phyloP scores from a whole-genome alignment of 2,329 filamentous ascomycete species.

The Pyrenophora seminiperda region DNA sequence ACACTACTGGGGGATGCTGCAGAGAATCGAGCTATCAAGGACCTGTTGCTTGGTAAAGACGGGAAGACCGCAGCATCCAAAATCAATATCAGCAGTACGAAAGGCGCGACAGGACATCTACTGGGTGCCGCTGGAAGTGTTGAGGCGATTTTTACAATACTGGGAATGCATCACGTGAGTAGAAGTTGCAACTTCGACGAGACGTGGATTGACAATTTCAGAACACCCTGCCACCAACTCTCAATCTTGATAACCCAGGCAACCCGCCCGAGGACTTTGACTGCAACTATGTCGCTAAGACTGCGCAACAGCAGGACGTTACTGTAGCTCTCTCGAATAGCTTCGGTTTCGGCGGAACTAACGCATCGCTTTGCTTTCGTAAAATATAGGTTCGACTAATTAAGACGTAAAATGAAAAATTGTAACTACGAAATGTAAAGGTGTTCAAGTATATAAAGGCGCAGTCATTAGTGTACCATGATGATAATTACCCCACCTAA shows the following conservation, averaged over 20 bases:
- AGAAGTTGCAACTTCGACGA: neutral
- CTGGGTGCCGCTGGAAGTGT: constrained; percentile 89
- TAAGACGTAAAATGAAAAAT: neutral
- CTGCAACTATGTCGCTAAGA: constrained; percentile 83
- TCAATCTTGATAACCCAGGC: constrained; percentile 73
- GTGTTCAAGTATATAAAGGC: no score
- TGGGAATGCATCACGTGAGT: constrained; percentile 78
- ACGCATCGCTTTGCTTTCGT: constrained; percentile 83
- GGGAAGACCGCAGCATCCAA: constrained; percentile 65
- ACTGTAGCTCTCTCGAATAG: constrained; percentile 86
- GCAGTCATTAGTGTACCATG: constrained; percentile 22
- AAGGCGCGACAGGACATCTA: constrained; percentile 89
- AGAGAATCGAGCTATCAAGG: constrained; percentile 81
- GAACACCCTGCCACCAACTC: constrained; percentile 81
- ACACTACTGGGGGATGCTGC: constrained; percentile 85
- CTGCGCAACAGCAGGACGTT: constrained; percentile 72
- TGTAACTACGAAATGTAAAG: no score
- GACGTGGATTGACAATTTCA: constrained; percentile 47
- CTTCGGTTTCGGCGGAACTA: constrained; percentile 97
- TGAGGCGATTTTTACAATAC: constrained; percentile 82
- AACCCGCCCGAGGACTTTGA: constrained; percentile 66
- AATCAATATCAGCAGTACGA: constrained; percentile 89
- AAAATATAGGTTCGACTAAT: constrained; percentile 42
- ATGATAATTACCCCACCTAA: constrained; percentile 24
- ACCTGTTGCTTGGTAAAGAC: constrained; percentile 74